Conservation (phyloP, 202 grass and related monocot genomes). For the Bolboschoenoplectus hybrid region DNA sequence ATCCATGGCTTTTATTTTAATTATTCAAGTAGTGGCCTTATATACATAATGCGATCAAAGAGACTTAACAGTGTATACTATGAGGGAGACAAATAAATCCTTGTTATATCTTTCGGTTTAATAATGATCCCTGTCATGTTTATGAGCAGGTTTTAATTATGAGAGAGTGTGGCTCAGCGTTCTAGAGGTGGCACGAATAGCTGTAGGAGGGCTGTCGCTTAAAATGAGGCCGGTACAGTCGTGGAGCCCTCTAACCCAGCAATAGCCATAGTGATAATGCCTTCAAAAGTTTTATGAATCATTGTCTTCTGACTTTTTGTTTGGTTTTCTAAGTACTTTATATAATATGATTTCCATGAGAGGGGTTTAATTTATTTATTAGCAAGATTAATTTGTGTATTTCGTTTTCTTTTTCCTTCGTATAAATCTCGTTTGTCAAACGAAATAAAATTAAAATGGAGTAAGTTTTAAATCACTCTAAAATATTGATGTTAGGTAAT, state of each 20-base stretch:
- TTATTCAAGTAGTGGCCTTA: too few relatives aligned
- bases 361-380: background rate
- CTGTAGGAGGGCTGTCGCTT: background rate
- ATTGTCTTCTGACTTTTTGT: background rate
- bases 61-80: too few relatives aligned
- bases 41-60: too few relatives aligned
- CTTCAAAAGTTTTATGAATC: background rate
- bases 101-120: background rate
- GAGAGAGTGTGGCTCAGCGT: background rate
- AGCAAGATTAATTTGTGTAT: too few relatives aligned
- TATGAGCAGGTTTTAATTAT: background rate
- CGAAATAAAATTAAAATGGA: too few relatives aligned
- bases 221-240: background rate
- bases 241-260: constrained; percentile 12
- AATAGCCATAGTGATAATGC: background rate
- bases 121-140: background rate
- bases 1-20: too few relatives aligned
- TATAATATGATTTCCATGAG: background rate
- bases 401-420: too few relatives aligned
- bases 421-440: too few relatives aligned
- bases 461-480: too few relatives aligned
- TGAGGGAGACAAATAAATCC: background rate
- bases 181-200: background rate
- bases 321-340: background rate
- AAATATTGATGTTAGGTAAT: too few relatives aligned